Base-by-base conservation (phyloP, 1,284 basidiomycete genomes). In the Agroathelia rolfsii region DNA sequence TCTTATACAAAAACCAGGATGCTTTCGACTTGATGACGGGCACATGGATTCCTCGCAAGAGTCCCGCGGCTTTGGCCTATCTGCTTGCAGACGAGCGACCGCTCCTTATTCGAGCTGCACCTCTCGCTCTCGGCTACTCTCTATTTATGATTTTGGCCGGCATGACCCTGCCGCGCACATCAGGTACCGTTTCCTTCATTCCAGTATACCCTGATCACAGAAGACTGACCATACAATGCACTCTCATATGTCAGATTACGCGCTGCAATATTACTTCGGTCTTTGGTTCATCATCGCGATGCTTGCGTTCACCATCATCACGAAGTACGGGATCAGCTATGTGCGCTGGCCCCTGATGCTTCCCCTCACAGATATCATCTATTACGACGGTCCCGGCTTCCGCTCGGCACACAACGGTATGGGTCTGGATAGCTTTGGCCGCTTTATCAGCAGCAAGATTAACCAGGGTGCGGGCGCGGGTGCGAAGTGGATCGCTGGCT, bases 21-120 rank as follows among this genome's bases (percentile, higher is more conserved):
- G 88, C 83, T 2, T 94, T 86, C 51, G 95, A 99, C 54, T 69
- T 99, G 38, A 70, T 98, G 45, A 94, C 92, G 5, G 95, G 95
- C 6, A 69, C 73, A 4, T 99, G 90, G 87, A 65, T 76, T 19
- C 85, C 88, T 12, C 68, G 74, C 45, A 76, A 75, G 47, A 82
- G 76, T 19, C 75, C 78, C 6, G 63, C 77, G 10, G 63, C 67
- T 6, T 59, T 76, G 6, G 57, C 76, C 39, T 75, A 78, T 36
- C 65, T 92, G 34, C 64, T 92, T 32, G 66, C 74, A 8, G 93
- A 97, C 53, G 66, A 69, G 32, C 70, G 92, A 31, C 82, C 89
- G 8, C 56, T 94, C 40, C 49, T 86, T 30, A 79, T 84, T 48
- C 82, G 88, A 45, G 76, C 86, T 22, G 89, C 90, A 49, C 53